Conservation (phyloP, 2,329 filamentous ascomycete genomes). For the Macrophomina pseudophaseolina region DNA sequence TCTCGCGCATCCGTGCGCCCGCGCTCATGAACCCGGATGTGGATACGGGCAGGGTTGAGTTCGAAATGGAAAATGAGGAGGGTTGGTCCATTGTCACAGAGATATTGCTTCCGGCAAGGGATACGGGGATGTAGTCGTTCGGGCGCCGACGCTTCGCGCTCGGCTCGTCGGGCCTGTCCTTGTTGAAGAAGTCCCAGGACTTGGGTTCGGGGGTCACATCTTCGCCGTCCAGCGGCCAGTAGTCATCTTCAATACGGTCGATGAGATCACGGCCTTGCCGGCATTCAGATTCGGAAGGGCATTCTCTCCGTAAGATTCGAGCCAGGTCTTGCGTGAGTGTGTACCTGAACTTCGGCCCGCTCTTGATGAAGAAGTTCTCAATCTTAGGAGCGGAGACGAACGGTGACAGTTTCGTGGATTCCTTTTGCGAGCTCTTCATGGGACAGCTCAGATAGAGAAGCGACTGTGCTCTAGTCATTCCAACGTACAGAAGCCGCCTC, state of each 20-base stretch:
- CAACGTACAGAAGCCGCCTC: conserved; percentile 86
- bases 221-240: conserved; percentile 41
- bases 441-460: conserved; percentile 87
- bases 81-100: conserved; percentile 40
- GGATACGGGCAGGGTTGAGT: conserved; percentile 33
- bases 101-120: not conserved
- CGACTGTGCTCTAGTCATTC: conserved; percentile 91
- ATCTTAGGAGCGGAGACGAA: conserved; percentile 69
- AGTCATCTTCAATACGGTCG: conserved; percentile 42
- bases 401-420: conserved; percentile 69
- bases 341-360: conserved; percentile 73
- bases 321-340: conserved; percentile 69
- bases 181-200: conserved; percentile 30
- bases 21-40: conserved; percentile 47
- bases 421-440: conserved; percentile 65
- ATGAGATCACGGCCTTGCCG: conserved; percentile 33
- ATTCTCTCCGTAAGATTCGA: conserved; percentile 69
- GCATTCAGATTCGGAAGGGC: conserved; percentile 56
- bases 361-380: conserved; percentile 59
- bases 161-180: conserved; percentile 1
- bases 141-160: conserved; percentile 37
- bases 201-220: conserved; percentile 40
- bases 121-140: conserved; percentile 27
- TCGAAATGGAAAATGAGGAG: conserved; percentile 37
- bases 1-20: conserved; percentile 43